phyloP scores from a whole-genome alignment of 176 grass and related monocot species.

The Aegilops speltoides region DNA sequence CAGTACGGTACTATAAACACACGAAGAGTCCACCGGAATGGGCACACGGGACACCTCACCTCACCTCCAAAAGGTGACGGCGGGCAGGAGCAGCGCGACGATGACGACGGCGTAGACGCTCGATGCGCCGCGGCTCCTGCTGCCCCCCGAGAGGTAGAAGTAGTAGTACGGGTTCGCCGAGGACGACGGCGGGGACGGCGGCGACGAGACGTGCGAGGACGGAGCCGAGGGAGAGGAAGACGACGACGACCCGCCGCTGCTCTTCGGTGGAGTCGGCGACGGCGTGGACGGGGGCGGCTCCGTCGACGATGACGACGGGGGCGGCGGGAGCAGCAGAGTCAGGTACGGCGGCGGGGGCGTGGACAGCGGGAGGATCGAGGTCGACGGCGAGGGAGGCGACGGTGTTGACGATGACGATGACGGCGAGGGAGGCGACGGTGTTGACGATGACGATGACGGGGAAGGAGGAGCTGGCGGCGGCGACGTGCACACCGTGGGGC shows the following conservation, averaged over 20 bases:
- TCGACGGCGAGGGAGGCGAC: conserved; percentile 7
- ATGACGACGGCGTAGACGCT: conserved; percentile 17
- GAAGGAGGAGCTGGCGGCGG: conserved; percentile 32
- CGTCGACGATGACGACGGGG: background rate
- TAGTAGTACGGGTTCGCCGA: conserved; percentile 71
- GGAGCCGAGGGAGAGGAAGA: conserved; percentile 27
- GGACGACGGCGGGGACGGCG: conserved; percentile 43
- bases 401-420: background rate
- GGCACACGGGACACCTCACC: background rate
- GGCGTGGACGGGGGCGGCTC: conserved; percentile 5
- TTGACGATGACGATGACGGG: conserved; percentile 18
- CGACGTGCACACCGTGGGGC: conserved; percentile 53
- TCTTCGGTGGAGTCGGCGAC: conserved; percentile 14
- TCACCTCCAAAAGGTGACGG: conserved; percentile 30
- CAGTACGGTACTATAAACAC: background rate
- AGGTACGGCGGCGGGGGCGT: conserved; percentile 51
- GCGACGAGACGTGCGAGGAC: conserved; percentile 37
- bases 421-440: conserved; percentile 15
- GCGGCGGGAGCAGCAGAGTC: conserved; percentile 32
- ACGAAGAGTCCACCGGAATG: background rate
- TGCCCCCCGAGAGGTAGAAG: conserved; percentile 59
- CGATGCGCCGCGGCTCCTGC: background rate
- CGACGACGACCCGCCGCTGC: background rate
- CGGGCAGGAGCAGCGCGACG: conserved; percentile 22
- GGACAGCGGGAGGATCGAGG: background rate